Conservation (phyloP, 495 filamentous ascomycete genomes). For the Thermothielavioides terrestris region DNA sequence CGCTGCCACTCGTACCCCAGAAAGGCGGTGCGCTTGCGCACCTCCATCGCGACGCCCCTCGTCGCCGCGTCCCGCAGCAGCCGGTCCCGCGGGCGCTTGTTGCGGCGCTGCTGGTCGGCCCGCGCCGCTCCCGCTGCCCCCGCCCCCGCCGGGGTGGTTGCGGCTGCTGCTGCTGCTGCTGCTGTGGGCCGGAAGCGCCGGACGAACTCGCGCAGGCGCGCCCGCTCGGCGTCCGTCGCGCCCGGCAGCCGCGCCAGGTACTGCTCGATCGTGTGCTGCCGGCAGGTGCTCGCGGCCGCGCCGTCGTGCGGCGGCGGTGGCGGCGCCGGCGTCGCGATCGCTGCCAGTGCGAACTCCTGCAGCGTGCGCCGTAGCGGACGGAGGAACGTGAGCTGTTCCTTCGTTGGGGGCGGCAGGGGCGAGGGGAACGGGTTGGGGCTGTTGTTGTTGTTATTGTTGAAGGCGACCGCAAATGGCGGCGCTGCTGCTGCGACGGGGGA, state of each 20-base stretch:
- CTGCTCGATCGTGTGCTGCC: not conserved
- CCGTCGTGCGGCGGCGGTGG: too few species aligned
- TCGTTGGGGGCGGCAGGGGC: too few species aligned
- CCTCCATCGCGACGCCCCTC: conserved; percentile 57
- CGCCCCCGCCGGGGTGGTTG: too few species aligned
- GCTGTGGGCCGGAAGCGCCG: too few species aligned
- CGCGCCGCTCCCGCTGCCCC: not conserved
- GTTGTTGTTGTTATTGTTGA: not conserved
- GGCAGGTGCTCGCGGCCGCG: not conserved
- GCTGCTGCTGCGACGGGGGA: not conserved
- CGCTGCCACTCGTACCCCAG: conserved; percentile 79
- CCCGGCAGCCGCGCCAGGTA: not conserved
- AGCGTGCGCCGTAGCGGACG: conserved; percentile 1
- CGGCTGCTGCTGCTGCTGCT: too few species aligned
- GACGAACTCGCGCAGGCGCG: conserved; percentile 13
- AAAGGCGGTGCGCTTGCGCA: conserved; percentile 74
- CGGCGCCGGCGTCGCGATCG: not conserved
- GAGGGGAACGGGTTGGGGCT: too few species aligned
- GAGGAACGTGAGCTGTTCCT: conserved; percentile 4
- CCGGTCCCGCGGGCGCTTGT: conserved; percentile 66
- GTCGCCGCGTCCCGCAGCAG: conserved; percentile 63
- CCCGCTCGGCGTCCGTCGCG: conserved; percentile 3
- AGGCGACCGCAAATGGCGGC: not conserved
- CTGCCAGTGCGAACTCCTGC: not conserved
- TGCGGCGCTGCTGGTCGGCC: conserved; percentile 33